Evolutionary conservation across 345 rosid species (phyloP), one percentile per base, ranked within the genome.

Genomic region (Cardamine occulta): DNA sequence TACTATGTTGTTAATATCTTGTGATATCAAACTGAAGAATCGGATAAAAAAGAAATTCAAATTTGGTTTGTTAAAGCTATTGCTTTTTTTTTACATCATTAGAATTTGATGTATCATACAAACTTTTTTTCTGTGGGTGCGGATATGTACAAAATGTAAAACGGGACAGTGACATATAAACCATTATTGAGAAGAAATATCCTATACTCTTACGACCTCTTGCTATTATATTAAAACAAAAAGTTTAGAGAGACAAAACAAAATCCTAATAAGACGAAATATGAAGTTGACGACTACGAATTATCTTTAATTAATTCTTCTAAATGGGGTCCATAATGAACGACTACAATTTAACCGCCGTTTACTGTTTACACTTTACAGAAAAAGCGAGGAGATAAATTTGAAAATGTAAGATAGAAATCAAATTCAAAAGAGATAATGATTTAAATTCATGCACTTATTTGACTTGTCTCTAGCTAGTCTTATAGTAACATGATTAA

Each of bases 381-480:
- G 18, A 48, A 37, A 60, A 68, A 31, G 74, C 8, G 5, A 62
- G 56, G 58, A 45, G 44, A 55, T 6, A 45, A 13, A 34, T 54
- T 76, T 70, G 59, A 70, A 69, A 47, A 52, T 35, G 21, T 37
- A 49, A 67, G 39, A 15, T 34, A 40, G 28, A 39, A 39, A 47
- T 55, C 28, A 39, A 44, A 44, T 69, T 67, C 63, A 79, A 72
- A 68, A 69, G 24, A 31, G 51, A 60, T 57, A 68, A 66, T 81
- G 51, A 76, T 79, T 74, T 59, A 42, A 31, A 61, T 80, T 51
- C 77, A 77, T 68, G 75, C 63, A 77, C 4, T 71, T 63, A 57
- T 71, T 70, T 57, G 76, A 57, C 76, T 26, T 14, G 15, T 45
- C 53, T 55, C 58, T 62, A 76, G 34, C 48, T 51, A 68, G 48